Evolutionary conservation across 2,329 filamentous ascomycete species (phyloP).

Genomic region (Fusarium nygamai): DNA sequence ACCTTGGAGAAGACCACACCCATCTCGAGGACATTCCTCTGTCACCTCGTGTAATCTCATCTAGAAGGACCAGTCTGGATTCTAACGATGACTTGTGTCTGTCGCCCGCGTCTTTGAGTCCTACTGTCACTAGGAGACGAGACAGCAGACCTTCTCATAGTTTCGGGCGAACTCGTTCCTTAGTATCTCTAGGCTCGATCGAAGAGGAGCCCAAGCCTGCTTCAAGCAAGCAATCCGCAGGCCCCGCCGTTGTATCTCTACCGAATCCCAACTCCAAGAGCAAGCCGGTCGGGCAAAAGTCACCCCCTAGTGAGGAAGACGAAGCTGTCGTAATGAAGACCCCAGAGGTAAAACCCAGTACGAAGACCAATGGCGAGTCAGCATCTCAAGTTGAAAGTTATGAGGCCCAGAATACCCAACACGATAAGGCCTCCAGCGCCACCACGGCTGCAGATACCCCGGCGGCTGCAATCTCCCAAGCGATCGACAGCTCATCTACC

Average conservation of each 20-base stretch:
- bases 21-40: slow-evolving; percentile 49
- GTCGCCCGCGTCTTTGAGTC: slow-evolving; percentile 50
- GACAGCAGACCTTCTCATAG: slow-evolving; percentile 49
- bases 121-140: slow-evolving; percentile 45
- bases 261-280: slow-evolving; percentile 36
- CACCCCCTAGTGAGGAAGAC: slow-evolving; percentile 51
- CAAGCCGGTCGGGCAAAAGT: slow-evolving; percentile 32
- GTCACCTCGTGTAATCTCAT: slow-evolving; percentile 49
- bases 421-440: not conserved
- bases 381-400: slow-evolving; percentile 28
- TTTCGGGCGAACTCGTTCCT: slow-evolving; percentile 49
- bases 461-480: not conserved
- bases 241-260: slow-evolving; percentile 30
- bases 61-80: slow-evolving; percentile 51
- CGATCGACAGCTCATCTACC: not conserved
- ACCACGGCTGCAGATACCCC: not conserved
- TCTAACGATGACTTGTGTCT: slow-evolving; percentile 49
- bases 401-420: slow-evolving; percentile 9
- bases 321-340: slow-evolving; percentile 52
- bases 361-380: slow-evolving; percentile 17
- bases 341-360: slow-evolving; percentile 28
- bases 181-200: slow-evolving; percentile 58
- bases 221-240: slow-evolving; percentile 9
- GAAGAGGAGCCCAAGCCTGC: slow-evolving; percentile 53
- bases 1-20: slow-evolving; percentile 53